Conservation (phyloP, 805 yeast species). For the Cyberlindnera bimundalis region DNA sequence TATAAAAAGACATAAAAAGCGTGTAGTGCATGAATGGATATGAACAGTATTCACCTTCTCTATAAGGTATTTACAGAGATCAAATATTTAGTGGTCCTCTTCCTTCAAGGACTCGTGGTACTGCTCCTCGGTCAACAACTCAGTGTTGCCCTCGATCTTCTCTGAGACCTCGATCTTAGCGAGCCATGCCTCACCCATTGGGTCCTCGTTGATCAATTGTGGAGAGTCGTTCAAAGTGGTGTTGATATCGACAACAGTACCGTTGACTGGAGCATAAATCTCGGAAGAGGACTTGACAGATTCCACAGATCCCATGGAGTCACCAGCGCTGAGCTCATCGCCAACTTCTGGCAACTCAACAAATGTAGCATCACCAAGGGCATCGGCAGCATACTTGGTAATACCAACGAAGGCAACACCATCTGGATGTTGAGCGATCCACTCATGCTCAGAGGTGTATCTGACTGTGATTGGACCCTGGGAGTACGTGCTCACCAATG, state of each 20-base stretch:
- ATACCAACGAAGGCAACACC: slow-evolving; percentile 87
- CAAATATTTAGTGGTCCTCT: slow-evolving; percentile 19
- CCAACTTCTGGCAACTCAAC: slow-evolving; percentile 84
- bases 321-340: slow-evolving; percentile 61
- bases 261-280: slow-evolving; percentile 82
- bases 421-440: slow-evolving; percentile 85
- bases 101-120: slow-evolving; percentile 26
- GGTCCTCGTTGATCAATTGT: slow-evolving; percentile 77
- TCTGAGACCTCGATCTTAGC: slow-evolving; percentile 66
- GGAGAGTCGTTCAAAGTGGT: slow-evolving; percentile 64
- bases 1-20: no score
- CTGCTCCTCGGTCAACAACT: slow-evolving; percentile 53
- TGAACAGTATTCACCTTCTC: no score
- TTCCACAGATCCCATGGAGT: slow-evolving; percentile 89
- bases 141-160: slow-evolving; percentile 45
- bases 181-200: slow-evolving; percentile 94
- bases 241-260: slow-evolving; percentile 73
- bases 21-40: no score
- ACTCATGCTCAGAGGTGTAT: slow-evolving; percentile 90
- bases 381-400: slow-evolving; percentile 92
- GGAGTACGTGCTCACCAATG: slow-evolving; percentile 25
- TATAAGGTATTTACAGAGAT: no score
- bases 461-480: slow-evolving; percentile 37
- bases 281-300: slow-evolving; percentile 93
- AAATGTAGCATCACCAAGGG: slow-evolving; percentile 94